Evolutionary conservation across 768 basidiomycete species (phyloP).

Genomic region (Russula sp.): DNA sequence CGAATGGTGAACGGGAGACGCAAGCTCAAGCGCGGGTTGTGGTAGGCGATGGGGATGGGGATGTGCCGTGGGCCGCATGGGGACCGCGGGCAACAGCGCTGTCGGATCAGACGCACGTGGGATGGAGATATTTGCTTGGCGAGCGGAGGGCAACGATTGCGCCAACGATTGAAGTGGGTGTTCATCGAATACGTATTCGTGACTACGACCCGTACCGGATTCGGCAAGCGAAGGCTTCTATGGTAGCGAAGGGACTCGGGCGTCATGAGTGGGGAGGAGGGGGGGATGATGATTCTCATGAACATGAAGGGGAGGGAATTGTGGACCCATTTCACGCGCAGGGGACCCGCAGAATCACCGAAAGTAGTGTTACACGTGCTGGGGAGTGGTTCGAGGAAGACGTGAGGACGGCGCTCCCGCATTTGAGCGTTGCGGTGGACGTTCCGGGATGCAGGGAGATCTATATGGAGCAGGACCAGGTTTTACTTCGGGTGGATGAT

Average conservation of each 20-base stretch:
- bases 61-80: slow-evolving; percentile 12
- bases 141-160: slow-evolving; percentile 7
- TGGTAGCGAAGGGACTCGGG: not conserved
- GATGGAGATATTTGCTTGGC: not conserved
- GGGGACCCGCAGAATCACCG: slow-evolving; percentile 2
- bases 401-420: not conserved
- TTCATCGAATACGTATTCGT: slow-evolving; percentile 3
- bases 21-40: not conserved
- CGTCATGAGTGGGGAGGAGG: not conserved
- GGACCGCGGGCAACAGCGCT: slow-evolving; percentile 7
- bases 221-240: not conserved
- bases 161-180: not conserved
- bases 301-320: not conserved
- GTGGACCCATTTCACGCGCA: not conserved
- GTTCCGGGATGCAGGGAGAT: slow-evolving; percentile 5
- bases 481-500: slow-evolving; percentile 4
- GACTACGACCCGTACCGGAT: slow-evolving; percentile 12
- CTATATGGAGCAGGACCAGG: slow-evolving; percentile 14
- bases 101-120: slow-evolving; percentile 6
- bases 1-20: not conserved
- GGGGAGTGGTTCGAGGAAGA: slow-evolving; percentile 7
- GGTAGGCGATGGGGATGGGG: not conserved
- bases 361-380: not conserved
- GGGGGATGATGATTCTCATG: not conserved
- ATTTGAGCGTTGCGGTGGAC: not conserved